Conservation (phyloP, 1,284 basidiomycete genomes). For the Entoloma clypeatum region DNA sequence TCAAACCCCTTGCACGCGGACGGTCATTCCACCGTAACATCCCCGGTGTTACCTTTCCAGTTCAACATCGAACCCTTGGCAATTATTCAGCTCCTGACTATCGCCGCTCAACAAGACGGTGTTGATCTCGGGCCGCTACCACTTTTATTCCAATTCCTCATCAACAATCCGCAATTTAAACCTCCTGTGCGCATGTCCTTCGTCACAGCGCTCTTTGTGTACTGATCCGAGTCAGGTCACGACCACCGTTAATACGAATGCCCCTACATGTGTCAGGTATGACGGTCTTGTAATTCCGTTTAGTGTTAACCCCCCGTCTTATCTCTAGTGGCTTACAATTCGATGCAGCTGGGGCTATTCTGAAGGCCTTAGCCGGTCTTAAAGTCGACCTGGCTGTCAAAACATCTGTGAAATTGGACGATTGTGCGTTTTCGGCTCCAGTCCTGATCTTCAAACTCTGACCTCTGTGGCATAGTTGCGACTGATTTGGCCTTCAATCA, state of each 20-base stretch:
- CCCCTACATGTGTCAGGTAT: conserved; percentile 54
- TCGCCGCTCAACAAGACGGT: conserved; percentile 50
- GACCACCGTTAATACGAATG: conserved; percentile 50
- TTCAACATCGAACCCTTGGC: conserved; percentile 64
- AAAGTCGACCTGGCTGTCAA: conserved; percentile 51
- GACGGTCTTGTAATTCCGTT: conserved; percentile 1
- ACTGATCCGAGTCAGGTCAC: conserved; percentile 38
- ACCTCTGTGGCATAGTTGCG: conserved; percentile 33
- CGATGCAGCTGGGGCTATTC: conserved; percentile 56
- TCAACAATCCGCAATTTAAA: conserved; percentile 48
- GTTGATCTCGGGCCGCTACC: conserved; percentile 65
- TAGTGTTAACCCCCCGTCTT: background rate
- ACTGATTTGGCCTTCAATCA: conserved; percentile 66
- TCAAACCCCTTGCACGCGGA: conserved; percentile 56
- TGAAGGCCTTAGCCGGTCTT: conserved; percentile 59
- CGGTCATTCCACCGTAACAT: conserved; percentile 61
- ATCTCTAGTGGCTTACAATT: conserved; percentile 56
- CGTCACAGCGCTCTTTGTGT: background rate
- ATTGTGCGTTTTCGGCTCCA: conserved; percentile 37
- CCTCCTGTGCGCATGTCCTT: conserved; percentile 37
- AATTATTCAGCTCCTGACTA: conserved; percentile 58
- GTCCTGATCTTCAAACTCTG: conserved; percentile 1
- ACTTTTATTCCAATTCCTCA: conserved; percentile 54
- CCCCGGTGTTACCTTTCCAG: conserved; percentile 55
- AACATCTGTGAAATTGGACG: conserved; percentile 52